These are phyloP conservation scores for Eutrema yunnanense DNA, from an alignment of 345 rosid species.

Conservation along the genomic window DNA sequence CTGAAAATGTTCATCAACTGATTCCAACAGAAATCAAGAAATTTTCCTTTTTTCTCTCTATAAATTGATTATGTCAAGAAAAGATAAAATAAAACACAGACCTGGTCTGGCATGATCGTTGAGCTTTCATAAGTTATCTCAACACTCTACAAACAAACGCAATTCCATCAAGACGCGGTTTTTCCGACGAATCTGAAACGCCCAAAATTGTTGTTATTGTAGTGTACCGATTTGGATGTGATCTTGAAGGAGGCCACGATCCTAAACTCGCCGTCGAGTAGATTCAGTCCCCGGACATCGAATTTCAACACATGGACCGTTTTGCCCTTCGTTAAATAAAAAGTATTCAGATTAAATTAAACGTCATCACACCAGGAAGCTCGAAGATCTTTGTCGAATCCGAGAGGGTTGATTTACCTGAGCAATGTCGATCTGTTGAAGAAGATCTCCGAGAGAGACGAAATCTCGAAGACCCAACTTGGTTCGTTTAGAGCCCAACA, in stretches of 20 bases:
- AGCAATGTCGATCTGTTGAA: conserved; percentile 63
- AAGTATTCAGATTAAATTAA: neutral
- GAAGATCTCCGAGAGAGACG: conserved; percentile 68
- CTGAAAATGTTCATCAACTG: conserved; percentile 75
- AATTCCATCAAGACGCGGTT: neutral
- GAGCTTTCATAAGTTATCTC: conserved; percentile 60
- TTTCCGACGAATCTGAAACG: neutral
- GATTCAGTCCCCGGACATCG: conserved; percentile 65
- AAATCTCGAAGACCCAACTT: conserved; percentile 84
- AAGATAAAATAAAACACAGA: neutral
- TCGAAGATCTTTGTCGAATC: neutral
- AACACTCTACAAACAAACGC: conserved; percentile 52
- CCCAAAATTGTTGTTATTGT: neutral
- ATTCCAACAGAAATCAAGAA: conserved; percentile 10
- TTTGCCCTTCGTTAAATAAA: conserved; percentile 57
- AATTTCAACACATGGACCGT: conserved; percentile 85
- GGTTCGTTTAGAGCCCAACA: conserved; percentile 75
- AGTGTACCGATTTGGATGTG: conserved; percentile 55
- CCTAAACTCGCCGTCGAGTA: conserved; percentile 64
- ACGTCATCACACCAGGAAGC: neutral
- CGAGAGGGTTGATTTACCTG: conserved; percentile 39
- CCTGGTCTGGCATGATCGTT: conserved; percentile 77
- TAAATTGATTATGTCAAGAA: neutral
- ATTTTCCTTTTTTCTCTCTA: neutral
- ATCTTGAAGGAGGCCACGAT: conserved; percentile 73